Percentiles rank a stretch among this genome's conserved stretches.
phyloP scores from a whole-genome alignment of 1,139 yeast genomes.

The Casaregolazyma suthepensis region DNA sequence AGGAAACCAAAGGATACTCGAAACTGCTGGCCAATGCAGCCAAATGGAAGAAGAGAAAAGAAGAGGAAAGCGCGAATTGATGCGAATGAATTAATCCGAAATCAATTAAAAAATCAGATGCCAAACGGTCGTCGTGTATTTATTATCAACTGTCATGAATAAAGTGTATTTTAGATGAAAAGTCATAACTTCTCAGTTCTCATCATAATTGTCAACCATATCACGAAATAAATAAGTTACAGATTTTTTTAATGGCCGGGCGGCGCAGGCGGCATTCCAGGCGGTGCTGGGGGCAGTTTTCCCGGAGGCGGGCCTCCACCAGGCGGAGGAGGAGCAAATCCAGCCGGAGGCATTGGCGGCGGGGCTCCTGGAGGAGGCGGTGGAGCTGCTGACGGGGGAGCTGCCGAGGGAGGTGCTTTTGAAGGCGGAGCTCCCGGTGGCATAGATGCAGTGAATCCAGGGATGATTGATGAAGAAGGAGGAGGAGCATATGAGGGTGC shows the following conservation, averaged over 20 bases:
- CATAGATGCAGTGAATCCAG: constrained; percentile 9
- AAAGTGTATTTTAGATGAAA: neutral
- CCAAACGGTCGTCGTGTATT: neutral
- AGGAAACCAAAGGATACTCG: constrained; percentile 34
- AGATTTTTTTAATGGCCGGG: neutral
- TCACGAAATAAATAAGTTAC: neutral
- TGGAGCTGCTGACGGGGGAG: constrained; percentile 26
- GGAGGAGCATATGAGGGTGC: neutral
- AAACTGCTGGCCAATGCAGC: constrained; percentile 59
- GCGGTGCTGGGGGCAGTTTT: constrained; percentile 11
- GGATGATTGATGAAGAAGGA: no score
- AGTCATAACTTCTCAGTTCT: neutral
- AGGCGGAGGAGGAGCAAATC: constrained; percentile 16
- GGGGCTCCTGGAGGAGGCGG: constrained; percentile 23
- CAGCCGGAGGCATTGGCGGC: constrained; percentile 18
- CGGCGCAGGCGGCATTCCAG: constrained; percentile 2
- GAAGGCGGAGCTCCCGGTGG: constrained; percentile 16
- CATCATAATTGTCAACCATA: neutral
- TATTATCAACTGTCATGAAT: neutral
- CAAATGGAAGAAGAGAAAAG: constrained; percentile 42
- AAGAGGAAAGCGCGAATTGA: neutral
- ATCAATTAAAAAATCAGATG: neutral
- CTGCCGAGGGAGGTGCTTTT: constrained; percentile 17
- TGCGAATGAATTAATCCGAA: no score
- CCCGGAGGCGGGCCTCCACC: constrained; percentile 17